phyloP scores from a whole-genome alignment of 352 stramenopile genomes.

The Globisporangium orthogonon region DNA sequence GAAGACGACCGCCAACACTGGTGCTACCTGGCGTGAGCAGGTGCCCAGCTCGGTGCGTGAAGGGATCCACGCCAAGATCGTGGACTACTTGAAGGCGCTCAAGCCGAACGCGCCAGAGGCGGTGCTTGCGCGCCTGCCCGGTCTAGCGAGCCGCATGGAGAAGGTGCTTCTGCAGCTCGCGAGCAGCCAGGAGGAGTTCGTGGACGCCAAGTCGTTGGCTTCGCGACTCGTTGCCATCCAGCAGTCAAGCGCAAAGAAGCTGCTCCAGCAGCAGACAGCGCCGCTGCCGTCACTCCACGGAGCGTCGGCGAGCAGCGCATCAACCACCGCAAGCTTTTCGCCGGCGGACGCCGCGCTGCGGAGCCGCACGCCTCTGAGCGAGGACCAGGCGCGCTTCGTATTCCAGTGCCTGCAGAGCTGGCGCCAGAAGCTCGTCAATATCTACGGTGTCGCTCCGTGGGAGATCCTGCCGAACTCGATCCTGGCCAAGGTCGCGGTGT shows the following conservation, averaged over 20 bases:
- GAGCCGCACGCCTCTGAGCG: conserved; percentile 26
- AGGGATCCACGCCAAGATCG: conserved; percentile 63
- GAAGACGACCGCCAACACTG: conserved; percentile 2
- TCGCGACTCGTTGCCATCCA: conserved; percentile 89
- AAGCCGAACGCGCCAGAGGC: conserved; percentile 94
- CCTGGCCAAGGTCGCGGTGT: conserved; percentile 64
- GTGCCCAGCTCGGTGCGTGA: conserved; percentile 30
- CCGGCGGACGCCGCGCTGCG: not conserved
- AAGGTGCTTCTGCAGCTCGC: conserved; percentile 89
- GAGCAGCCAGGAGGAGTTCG: conserved; percentile 85
- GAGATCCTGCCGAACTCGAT: conserved; percentile 70
- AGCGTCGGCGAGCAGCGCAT: not conserved
- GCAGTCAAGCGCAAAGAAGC: conserved; percentile 50
- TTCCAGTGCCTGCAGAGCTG: conserved; percentile 74
- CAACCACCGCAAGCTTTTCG: not conserved
- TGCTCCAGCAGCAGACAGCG: conserved; percentile 48
- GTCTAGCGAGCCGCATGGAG: conserved; percentile 95
- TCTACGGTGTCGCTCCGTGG: conserved; percentile 59
- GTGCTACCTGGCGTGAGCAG: conserved; percentile 20
- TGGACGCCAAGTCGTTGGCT: conserved; percentile 88
- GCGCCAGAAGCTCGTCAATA: conserved; percentile 74
- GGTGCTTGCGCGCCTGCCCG: conserved; percentile 93
- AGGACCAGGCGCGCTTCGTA: conserved; percentile 53
- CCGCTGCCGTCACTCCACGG: conserved; percentile 3
- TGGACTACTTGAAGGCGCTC: conserved; percentile 87